Base-by-base conservation (phyloP, 768 basidiomycete species). In the Mycena polygramma region DNA sequence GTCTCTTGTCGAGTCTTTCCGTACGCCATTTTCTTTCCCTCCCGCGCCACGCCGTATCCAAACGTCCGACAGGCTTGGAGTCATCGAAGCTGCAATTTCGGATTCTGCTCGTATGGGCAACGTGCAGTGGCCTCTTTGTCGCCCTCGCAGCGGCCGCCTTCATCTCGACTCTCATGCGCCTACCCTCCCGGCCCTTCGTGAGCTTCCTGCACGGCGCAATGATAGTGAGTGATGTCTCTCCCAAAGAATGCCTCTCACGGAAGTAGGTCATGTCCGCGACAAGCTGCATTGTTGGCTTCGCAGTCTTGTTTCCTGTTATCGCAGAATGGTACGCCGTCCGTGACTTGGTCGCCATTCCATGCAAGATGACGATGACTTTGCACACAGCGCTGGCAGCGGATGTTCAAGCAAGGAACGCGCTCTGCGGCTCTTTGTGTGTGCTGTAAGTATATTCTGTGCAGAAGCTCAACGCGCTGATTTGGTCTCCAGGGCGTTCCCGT, bases 251-350 rank as follows among this genome's bases (percentile, higher is more conserved):
- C 19, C 15, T 0, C 41, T 2, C 2, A 9, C 26, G 43, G 9
- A 43, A 20, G 20, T 20, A 69, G 68, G 26, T 63, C 26, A 63
- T 69, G 61, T 63, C 60, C 54, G 13, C 39, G 6, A 57, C 60
- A 35, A 63, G 61, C 61, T 62, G 37, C 54, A 63, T 63, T 26
- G 41, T 69, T 2, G 68, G 61, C 26, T 69, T 63, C 45, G 61
- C 61, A 6, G 39, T 69, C 15, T 30, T 69, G 22, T 69, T 69
- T 24, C 68, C 68, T 14, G 37, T 57, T 45, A 62, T 68, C 17
- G 60, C 53, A 17, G 45, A 68, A 63, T 68, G 67, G 68, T 69
- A n/a, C 13, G 59, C 26, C 17, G 8, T 17, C 35, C n/a, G 4
- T 15, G 9, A 22, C 1, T 10, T 19, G 26, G 8, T 26, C 7